phyloP scores from a whole-genome alignment of 257 asterid species.

The Solanum habrochaites region DNA sequence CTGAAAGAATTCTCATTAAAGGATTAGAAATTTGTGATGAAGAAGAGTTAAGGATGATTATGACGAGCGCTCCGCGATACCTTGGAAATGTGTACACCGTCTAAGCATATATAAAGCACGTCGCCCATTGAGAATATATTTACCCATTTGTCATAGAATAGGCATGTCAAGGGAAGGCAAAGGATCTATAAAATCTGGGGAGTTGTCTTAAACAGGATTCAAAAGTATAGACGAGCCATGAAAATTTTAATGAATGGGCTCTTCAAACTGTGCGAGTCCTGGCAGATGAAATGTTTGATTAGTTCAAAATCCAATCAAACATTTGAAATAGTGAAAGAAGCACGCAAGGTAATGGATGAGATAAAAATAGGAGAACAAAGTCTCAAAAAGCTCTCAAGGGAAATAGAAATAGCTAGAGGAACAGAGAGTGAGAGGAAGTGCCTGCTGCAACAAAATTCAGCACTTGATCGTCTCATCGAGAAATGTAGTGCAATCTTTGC shows the following conservation, averaged over 20 bases:
- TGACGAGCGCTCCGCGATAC: slow-evolving; percentile 89
- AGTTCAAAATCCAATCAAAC: slow-evolving; percentile 52
- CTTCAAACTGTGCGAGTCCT: slow-evolving; percentile 64
- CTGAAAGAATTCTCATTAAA: slow-evolving; percentile 45
- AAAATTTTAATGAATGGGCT: slow-evolving; percentile 67
- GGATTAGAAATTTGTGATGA: slow-evolving; percentile 77
- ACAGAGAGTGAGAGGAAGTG: slow-evolving; percentile 53
- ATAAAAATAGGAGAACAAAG: slow-evolving; percentile 62
- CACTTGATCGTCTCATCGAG: slow-evolving; percentile 66
- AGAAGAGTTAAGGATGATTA: slow-evolving; percentile 79
- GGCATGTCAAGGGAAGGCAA: slow-evolving; percentile 94
- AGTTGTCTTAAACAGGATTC: slow-evolving; percentile 62
- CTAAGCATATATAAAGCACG: slow-evolving; percentile 63
- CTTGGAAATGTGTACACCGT: slow-evolving; percentile 75
- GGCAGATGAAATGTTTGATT: slow-evolving; percentile 80
- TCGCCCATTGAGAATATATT: slow-evolving; percentile 65
- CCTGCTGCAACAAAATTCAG: slow-evolving; percentile 52
- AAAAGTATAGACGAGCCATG: slow-evolving; percentile 62
- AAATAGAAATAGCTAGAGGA: slow-evolving; percentile 49
- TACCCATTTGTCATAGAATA: slow-evolving; percentile 53
- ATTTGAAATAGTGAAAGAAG: slow-evolving; percentile 52
- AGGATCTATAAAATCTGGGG: slow-evolving; percentile 78
- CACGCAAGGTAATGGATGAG: slow-evolving; percentile 50
- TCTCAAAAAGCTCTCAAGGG: slow-evolving; percentile 69
- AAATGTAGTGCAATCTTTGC: slow-evolving; percentile 60